phyloP scores from a whole-genome alignment of 148 eudicot species.

The Rhododendron molle region DNA sequence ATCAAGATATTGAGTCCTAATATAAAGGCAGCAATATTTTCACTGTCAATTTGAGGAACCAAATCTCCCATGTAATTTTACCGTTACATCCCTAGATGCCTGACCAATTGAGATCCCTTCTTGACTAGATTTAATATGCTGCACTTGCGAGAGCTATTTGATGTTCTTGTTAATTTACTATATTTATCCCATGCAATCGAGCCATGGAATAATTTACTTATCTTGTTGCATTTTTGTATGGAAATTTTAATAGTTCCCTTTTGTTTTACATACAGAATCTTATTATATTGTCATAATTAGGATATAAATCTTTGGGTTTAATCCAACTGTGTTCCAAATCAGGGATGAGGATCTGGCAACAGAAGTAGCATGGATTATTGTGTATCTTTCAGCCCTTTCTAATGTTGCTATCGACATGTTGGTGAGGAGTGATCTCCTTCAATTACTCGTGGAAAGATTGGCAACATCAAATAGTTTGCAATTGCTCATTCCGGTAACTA shows the following conservation, averaged over 20 bases:
- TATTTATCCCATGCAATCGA: neutral
- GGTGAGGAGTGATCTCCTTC: conserved; percentile 70
- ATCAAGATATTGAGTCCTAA: neutral
- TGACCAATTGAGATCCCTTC: neutral
- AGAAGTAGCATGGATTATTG: conserved; percentile 98
- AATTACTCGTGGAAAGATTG: conserved; percentile 75
- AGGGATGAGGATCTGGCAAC: conserved; percentile 98
- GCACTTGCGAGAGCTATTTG: neutral
- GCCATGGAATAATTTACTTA: neutral
- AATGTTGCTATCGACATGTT: conserved; percentile 65
- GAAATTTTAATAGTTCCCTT: neutral
- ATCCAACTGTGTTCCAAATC: conserved; percentile 22
- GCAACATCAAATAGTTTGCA: conserved; percentile 74
- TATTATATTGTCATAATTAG: neutral
- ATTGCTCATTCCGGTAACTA: conserved; percentile 83
- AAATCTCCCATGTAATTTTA: neutral
- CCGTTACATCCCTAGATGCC: neutral
- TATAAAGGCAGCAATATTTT: neutral
- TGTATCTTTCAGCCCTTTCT: conserved; percentile 91
- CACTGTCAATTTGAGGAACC: neutral
- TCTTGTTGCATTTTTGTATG: neutral
- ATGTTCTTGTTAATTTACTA: neutral
- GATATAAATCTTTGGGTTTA: neutral
- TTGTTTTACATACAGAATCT: neutral
- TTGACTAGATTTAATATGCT: conserved; percentile 3